Base-by-base conservation (phyloP, 768 basidiomycete species). In the Cystobasidium tubakii region DNA sequence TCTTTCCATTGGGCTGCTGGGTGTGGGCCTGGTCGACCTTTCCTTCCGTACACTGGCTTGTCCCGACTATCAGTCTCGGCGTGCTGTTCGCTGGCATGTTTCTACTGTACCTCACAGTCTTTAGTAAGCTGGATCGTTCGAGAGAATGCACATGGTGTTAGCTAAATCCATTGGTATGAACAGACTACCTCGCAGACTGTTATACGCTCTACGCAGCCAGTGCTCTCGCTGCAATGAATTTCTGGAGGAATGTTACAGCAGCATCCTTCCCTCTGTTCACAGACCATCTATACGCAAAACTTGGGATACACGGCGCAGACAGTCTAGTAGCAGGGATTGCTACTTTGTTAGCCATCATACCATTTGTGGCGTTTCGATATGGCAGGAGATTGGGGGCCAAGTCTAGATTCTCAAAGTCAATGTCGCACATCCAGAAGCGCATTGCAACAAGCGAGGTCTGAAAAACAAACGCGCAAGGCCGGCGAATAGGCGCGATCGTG, bases 11-110 rank as follows among this genome's bases (percentile, higher is more conserved):
- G 7, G 66, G 66, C 29, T 80, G 79, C 57, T 80, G 81, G 75
- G 78, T 82, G 43, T 82, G 80, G 64, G 81, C 79, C 1, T 82
- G 81, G 76, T 81, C 81, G 0, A 70, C 77, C 13, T 77, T 66
- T 0, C 53, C 78, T 0, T 57, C 55, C 1, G 75, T 80, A 0
- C 80, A 81, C 74, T 83, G 81, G 80, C 80, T 82, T 10, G 83
- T 77, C 0, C 79, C 81, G 0, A 76, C 75, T 39, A 79, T 83
- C n/a, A 82, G 43, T 10, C 13, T 67, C 27, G 27, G 15, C 1
- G n/a, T 67, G 4, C 44, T 67, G 6, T 67, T 12, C 31, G 10
- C 39, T 13, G 66, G 66, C 17, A 21, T 67, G 27, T 43, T 67
- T 13, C 46, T n/a, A 3, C 15, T 67, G 21, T 67, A 67, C 44